Base-by-base conservation (phyloP, 495 filamentous ascomycete genomes). In the Podospora tetraspora region DNA sequence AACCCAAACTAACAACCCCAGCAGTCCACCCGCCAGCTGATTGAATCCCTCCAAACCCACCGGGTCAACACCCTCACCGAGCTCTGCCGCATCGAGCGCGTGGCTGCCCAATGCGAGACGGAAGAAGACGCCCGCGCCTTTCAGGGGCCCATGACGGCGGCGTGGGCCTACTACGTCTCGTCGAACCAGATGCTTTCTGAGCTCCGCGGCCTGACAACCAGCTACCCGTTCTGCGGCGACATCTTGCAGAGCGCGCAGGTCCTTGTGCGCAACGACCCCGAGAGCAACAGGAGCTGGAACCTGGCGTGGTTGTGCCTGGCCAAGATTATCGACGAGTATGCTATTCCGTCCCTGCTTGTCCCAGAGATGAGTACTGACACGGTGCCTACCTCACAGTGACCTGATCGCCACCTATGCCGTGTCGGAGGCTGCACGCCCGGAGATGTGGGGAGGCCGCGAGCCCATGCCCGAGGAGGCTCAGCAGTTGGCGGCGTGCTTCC, bases 121-220 rank as follows among this genome's bases (percentile, higher is more conserved):
- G 79, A 81, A 12, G 86, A 88, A 63, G 85, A 91, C 59, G 83
- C 83, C 21, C 83, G 85, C 37, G 79, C 79, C 0, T 84, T 85
- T 65, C 82, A 83, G 73, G 75, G 66, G 0, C 87, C 88, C 11
- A 88, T 93, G 88, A 90, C 89, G 3, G 76, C 82, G 5, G 90
- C 90, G 5, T 93, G 90, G 89, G 79, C 83, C 12, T 84, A 92
- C 77, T 92, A 92, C 74, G 90, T 93, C 69, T 86, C 85, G 62
- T 88, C 84, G 66, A 87, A 92, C 78, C 89, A 89, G 74, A 80
- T 93, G 24, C 81, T 93, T n/a, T 87, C 81, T 30, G 91, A 93
- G 69, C 83, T 93, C 3, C 80, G 89, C 43, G 86, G 87, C 19
- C 74, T 92, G 61, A 92, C 90, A 0, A 80, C 84, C 23, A 88